Evolutionary conservation across 202 grass and related monocot genomes (phyloP), one percentile per base, ranked within the genome.

Genomic region (Tripidium arundinaceum): DNA sequence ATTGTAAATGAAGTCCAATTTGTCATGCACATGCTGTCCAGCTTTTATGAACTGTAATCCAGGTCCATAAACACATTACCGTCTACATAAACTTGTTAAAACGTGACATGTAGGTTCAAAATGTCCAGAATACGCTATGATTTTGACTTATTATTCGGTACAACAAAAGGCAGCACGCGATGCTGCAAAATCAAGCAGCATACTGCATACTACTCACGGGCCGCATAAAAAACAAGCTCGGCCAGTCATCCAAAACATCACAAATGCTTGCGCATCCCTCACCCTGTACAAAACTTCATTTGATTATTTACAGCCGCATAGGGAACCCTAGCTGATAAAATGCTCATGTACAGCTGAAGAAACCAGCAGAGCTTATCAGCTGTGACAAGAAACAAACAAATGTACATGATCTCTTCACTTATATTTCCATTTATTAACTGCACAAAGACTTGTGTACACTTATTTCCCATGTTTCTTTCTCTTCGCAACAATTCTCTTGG

Each of bases 401-500:
- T 77, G 65, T 77, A 77, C 86, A 88, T 59, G 22, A 21, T 57
- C 52, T 24, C 52, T 19, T 19, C n/a, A 65, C 71, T 65, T 65
- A 55, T 65, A 70, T 39, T 84, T 45, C 11, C 2, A 27, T 57
- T 88, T 62, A 75, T 88, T 62, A 75, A 80, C 24, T 63, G 81
- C 15, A 3, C 13, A 33, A 33, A 84, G 18, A 59, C 11, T 12
- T 58, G 14, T 82, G 77, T 24, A 68, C 63, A 5, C 61, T 80
- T 68, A 84, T 79, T 81, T 94, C 61, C 80, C 80, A n/a, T 39
- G 72, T 59, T 86, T 88, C 59, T 47, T 89, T 71, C 78, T 81
- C 74, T 40, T 93, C 12, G 89, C 92, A 5, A 90, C 85, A 49
- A 94, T 85, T 61, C 46, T 97, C 74, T 92, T 97, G 7, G 89